Evolutionary conservation across 2,329 filamentous ascomycete species (phyloP).

Genomic region (Endothia cerciana): DNA sequence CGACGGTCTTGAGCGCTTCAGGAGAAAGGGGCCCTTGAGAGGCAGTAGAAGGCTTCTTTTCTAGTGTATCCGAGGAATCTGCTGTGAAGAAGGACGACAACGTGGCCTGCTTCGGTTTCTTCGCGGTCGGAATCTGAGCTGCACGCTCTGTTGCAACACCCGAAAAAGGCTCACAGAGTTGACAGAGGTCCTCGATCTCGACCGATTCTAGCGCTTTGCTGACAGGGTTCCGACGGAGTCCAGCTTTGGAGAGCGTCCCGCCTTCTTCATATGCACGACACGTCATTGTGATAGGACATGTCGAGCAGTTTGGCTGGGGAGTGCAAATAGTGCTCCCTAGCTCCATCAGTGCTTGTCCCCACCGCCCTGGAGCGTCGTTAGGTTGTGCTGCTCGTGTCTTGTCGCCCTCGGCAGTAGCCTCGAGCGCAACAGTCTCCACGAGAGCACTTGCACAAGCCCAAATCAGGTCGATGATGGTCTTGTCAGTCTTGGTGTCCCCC

Average conservation of each 20-base stretch:
- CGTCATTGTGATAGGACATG: slow-evolving; percentile 54
- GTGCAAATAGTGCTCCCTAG: slow-evolving; percentile 65
- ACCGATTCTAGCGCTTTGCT: slow-evolving; percentile 22
- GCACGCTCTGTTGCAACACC: slow-evolving; percentile 37
- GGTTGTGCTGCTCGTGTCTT: slow-evolving; percentile 30
- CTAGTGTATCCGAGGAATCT: background rate
- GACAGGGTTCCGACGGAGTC: background rate
- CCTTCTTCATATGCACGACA: slow-evolving; percentile 58
- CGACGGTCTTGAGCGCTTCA: slow-evolving; percentile 40
- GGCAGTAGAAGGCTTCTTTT: slow-evolving; percentile 4
- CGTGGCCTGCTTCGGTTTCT: slow-evolving; percentile 36
- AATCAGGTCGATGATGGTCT: slow-evolving; percentile 53
- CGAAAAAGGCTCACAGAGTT: slow-evolving; percentile 52
- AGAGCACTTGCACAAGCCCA: slow-evolving; percentile 63
- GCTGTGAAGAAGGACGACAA: slow-evolving; percentile 41
- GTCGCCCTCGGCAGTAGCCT: slow-evolving; percentile 34
- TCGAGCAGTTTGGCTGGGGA: slow-evolving; percentile 59
- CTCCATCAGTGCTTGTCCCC: slow-evolving; percentile 70
- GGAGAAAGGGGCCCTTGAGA: background rate
- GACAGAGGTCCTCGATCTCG: slow-evolving; percentile 58
- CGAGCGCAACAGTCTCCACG: slow-evolving; percentile 54
- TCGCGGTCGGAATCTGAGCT: slow-evolving; percentile 7
- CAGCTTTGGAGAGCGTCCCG: slow-evolving; percentile 36
- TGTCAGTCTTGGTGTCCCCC: slow-evolving; percentile 61
- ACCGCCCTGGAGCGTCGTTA: slow-evolving; percentile 59